Evolutionary conservation across 148 eudicot genomes (phyloP), one percentile per base, ranked within the genome.

Genomic region (Vaccinium vitisidaea): DNA sequence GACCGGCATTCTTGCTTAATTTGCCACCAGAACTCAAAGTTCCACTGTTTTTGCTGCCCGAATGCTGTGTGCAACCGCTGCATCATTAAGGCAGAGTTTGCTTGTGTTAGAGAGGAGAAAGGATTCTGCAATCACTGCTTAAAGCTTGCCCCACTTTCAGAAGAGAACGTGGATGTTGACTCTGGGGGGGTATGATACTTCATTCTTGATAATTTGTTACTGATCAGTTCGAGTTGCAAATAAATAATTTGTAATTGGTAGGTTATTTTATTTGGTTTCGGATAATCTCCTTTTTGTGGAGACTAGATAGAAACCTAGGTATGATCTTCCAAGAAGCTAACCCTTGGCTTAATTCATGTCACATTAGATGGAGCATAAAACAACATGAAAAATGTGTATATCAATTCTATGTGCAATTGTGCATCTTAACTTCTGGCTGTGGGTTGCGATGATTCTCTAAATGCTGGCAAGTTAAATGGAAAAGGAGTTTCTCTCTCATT

Each of bases 51-150:
- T 85, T 83, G 93, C 92, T 97, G 99, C 86, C 87, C 93, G 49
- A 86, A 84, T 78, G 92, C 95, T 71, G 91, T 93, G 52, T 97
- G 99, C 86, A 79, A 84, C 80, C 84, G 76, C 86, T 97, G 99
- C 88, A 82, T 88, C 82, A 59, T 56, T 65, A 56, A 36, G 27
- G 81, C 85, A 15, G 86, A 90, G 10, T 91, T 97, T 90, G 92
- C 84, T 25, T 86, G 8, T 69, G 80, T 88, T 83, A 84, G 84
- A 86, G 93, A 90, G 74, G 82, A 55, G 67, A 87, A 89, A 91
- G 99, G 98, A 73, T 86, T 97, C 88, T 97, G 99, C 86, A 61
- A 85, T 63, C 52, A 88, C 83, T 97, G 99, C 89, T 90, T 95
- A 81, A 91, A 91, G 83, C 96, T 97, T 75, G 98, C 95, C 39